These are phyloP conservation scores for Corniculantispora saksenae DNA, from an alignment of 2,329 filamentous ascomycete genomes.

Conservation along the genomic window DNA sequence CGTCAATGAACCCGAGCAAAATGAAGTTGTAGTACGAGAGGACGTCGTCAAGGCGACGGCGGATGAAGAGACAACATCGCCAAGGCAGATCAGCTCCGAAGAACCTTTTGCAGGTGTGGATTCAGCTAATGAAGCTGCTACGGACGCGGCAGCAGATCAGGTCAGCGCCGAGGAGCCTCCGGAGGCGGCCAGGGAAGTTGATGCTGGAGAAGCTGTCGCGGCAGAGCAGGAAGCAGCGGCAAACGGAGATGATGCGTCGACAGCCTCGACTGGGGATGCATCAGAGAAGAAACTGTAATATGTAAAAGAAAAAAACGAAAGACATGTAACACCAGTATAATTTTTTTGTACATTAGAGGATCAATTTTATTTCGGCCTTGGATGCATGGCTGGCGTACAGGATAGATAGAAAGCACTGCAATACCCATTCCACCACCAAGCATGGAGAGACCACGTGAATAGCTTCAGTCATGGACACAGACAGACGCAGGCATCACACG, in stretches of 20 bases:
- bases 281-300: neutral
- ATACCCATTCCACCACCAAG: too few species aligned
- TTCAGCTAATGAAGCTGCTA: too few species aligned
- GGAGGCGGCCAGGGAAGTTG: constrained; percentile 22
- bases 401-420: neutral
- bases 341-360: neutral
- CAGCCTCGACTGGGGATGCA: too few species aligned
- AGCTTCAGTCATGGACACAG: too few species aligned
- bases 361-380: too few species aligned
- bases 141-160: too few species aligned
- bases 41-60: neutral
- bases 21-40: neutral
- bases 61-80: too few species aligned
- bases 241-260: neutral
- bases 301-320: neutral
- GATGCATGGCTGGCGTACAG: neutral
- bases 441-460: neutral
- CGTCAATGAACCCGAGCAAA: neutral
- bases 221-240: neutral
- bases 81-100: too few species aligned
- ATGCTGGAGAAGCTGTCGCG: neutral
- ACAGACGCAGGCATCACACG: too few species aligned
- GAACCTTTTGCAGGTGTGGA: too few species aligned
- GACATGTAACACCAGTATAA: neutral
- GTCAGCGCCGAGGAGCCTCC: too few species aligned